Conservation (phyloP, 371 early-diverging fungal genomes). For the Lichtheimia ramosa region DNA sequence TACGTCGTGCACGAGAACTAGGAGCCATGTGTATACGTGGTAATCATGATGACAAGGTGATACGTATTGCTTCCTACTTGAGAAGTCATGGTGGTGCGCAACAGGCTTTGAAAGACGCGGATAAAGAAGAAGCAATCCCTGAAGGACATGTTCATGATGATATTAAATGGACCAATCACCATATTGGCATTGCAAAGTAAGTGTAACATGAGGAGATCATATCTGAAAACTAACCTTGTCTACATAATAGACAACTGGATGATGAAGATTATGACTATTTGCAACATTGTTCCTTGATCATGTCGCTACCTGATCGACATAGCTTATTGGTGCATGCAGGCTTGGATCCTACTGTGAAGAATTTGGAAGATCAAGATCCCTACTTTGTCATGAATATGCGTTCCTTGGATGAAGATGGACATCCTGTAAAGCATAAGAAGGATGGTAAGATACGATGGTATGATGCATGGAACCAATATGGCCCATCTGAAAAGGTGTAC, state of each 20-base stretch:
- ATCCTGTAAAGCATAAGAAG: constrained; percentile 35
- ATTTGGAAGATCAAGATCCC: constrained; percentile 36
- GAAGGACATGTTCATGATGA: constrained; percentile 43
- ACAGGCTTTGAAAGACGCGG: background rate
- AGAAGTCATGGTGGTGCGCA: background rate
- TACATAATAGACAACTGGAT: constrained; percentile 27
- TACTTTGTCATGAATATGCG: constrained; percentile 65
- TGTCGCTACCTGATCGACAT: constrained; percentile 54
- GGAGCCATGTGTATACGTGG: constrained; percentile 68
- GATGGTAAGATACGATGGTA: constrained; percentile 31
- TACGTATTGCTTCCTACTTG: constrained; percentile 57
- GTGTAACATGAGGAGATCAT: background rate
- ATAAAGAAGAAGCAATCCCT: constrained; percentile 12
- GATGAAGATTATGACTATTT: constrained; percentile 57
- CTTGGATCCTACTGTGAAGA: constrained; percentile 46
- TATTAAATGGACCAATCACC: constrained; percentile 38
- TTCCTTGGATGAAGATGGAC: constrained; percentile 44
- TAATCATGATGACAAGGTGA: constrained; percentile 76
- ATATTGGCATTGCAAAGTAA: constrained; percentile 45
- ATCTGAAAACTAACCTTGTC: too few species aligned
- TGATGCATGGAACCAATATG: constrained; percentile 38
- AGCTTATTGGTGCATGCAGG: constrained; percentile 71
- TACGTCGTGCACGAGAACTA: constrained; percentile 52
- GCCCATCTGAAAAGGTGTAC: constrained; percentile 30
- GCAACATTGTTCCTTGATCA: constrained; percentile 56